Conservation (phyloP, 306 rosid species). For the Fragaria vesca region DNA sequence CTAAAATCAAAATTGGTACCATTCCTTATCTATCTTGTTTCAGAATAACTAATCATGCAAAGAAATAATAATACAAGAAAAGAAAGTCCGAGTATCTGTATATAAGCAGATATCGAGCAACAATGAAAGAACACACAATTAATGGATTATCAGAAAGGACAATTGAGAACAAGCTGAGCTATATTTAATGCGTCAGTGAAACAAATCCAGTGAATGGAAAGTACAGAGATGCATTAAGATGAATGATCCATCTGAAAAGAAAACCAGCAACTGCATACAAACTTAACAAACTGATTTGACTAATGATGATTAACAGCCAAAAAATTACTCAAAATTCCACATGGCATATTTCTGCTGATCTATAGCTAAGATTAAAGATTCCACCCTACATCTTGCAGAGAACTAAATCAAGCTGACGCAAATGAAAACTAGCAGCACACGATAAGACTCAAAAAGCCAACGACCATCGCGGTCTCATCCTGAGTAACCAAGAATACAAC, state of each 20-base stretch:
- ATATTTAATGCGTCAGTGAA: background rate
- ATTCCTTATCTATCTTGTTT: background rate
- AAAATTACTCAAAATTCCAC: constrained; percentile 6
- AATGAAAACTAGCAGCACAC: constrained; percentile 18
- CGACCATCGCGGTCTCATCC: constrained; percentile 20
- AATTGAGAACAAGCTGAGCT: background rate
- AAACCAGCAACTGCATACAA: background rate
- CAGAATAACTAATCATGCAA: background rate
- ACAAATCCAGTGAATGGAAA: background rate
- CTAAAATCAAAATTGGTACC: background rate
- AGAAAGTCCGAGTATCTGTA: background rate
- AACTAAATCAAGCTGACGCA: background rate
- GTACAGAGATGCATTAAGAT: background rate
- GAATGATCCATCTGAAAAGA: background rate
- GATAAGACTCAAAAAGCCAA: constrained; percentile 16
- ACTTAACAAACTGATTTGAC: background rate
- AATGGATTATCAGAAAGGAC: constrained; percentile 1
- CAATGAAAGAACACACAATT: background rate
- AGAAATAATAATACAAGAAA: background rate
- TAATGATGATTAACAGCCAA: background rate
- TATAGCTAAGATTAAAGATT: constrained; percentile 7
- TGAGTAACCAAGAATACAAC: constrained; percentile 30
- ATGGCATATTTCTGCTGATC: background rate
- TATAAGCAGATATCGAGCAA: background rate
- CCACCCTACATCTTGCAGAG: constrained; percentile 10